Conservation (phyloP, 106 monocot genomes). For the Triglochin maritima region DNA sequence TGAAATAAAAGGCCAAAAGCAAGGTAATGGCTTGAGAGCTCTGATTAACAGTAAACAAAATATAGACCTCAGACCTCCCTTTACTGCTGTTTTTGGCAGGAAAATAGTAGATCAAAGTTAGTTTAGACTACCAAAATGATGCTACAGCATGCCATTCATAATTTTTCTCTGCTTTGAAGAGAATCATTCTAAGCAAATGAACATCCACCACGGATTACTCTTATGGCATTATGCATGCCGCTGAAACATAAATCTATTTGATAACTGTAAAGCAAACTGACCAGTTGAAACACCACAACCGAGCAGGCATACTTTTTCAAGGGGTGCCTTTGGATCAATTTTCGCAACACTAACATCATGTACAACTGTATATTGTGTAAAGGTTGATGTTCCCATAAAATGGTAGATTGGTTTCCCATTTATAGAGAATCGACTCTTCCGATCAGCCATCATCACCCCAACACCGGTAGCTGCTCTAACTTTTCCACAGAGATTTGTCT, state of each 20-base stretch:
- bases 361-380: slow-evolving; percentile 95
- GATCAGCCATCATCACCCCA: slow-evolving; percentile 93
- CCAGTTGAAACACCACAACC: slow-evolving; percentile 98
- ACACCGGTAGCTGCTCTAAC: slow-evolving; percentile 92
- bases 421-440: slow-evolving; percentile 80
- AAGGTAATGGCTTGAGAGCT: too few relatives aligned
- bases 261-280: slow-evolving; percentile 14
- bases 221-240: not conserved
- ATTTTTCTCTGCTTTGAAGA: too few relatives aligned
- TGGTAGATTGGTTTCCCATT: slow-evolving; percentile 89
- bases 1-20: too few relatives aligned
- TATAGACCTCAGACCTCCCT: not conserved
- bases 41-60: not conserved
- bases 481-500: slow-evolving; percentile 96
- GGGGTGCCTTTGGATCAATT: slow-evolving; percentile 80
- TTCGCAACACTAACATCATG: slow-evolving; percentile 99
- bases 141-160: too few relatives aligned
- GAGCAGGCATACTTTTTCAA: slow-evolving; percentile 93
- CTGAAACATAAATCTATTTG: not conserved
- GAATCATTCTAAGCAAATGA: too few relatives aligned
- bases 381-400: slow-evolving; percentile 99
- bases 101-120: not conserved
- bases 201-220: too few relatives aligned
- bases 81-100: not conserved
- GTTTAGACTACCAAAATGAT: too few relatives aligned